Conservation (phyloP, 768 basidiomycete species). For the Pisolithus sp. region DNA sequence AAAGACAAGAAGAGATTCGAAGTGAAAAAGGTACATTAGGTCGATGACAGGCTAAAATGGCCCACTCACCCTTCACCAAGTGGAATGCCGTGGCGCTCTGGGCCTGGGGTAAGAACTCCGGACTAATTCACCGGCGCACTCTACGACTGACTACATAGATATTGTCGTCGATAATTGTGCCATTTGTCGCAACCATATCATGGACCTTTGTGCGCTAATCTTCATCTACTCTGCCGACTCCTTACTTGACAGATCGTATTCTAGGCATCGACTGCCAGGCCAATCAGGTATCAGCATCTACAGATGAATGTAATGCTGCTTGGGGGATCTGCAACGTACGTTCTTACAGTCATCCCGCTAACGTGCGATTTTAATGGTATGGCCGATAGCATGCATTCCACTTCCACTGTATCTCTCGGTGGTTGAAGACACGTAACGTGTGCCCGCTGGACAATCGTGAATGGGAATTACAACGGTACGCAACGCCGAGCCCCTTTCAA, state of each 20-base stretch:
- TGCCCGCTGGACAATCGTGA: constrained; percentile 94
- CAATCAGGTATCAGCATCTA: constrained; percentile 94
- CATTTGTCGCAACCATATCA: constrained; percentile 99
- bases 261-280: constrained; percentile 99
- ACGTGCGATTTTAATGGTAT: not conserved
- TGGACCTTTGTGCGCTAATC: constrained; percentile 85
- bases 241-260: constrained; percentile 2
- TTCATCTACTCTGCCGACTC: not conserved
- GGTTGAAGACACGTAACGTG: constrained; percentile 97
- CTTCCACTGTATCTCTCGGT: constrained; percentile 98
- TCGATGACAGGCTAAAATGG: not conserved
- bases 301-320: constrained; percentile 95
- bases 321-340: constrained; percentile 98
- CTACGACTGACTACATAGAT: constrained; percentile 42
- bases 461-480: constrained; percentile 95
- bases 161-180: constrained; percentile 99
- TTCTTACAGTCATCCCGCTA: not conserved
- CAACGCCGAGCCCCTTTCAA: not conserved
- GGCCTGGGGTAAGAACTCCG: constrained; percentile 82
- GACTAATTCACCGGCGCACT: not conserved
- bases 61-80: constrained; percentile 34
- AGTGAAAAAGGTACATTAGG: constrained; percentile 84
- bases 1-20: constrained; percentile 88
- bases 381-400: constrained; percentile 87
- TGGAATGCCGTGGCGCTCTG: constrained; percentile 99